A percentile compares a stretch with the other conserved stretches of the same genome.
Conservation (phyloP, 164 flowering plant species). For the Magnolia sinica region DNA sequence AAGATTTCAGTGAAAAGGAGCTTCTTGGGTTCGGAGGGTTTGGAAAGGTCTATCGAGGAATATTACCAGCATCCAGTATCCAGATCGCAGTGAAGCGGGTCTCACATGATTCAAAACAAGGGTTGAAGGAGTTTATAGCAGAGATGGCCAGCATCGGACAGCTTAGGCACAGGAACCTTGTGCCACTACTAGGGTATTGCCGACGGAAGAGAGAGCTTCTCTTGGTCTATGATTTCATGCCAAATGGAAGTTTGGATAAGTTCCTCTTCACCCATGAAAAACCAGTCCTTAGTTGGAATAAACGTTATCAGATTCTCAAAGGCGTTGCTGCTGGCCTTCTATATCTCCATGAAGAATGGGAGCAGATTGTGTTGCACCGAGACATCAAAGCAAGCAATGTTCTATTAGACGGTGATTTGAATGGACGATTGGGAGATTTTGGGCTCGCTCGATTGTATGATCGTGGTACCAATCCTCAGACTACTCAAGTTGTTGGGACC, state of each 20-base stretch:
- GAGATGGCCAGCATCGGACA: slow-evolving; percentile 9
- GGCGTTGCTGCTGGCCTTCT: slow-evolving; percentile 16
- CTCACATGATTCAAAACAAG: slow-evolving; percentile 22
- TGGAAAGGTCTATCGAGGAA: slow-evolving; percentile 18
- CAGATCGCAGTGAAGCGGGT: slow-evolving; percentile 19
- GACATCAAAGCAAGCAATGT: not conserved
- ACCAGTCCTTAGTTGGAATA: slow-evolving; percentile 4
- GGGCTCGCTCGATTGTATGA: slow-evolving; percentile 16
- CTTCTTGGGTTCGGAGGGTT: slow-evolving; percentile 17
- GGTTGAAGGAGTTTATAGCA: slow-evolving; percentile 12
- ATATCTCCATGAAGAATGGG: slow-evolving; percentile 18
- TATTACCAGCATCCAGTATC: slow-evolving; percentile 1
- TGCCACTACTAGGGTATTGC: not conserved
- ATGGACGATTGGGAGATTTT: slow-evolving; percentile 18
- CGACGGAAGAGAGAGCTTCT: not conserved
- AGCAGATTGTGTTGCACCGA: slow-evolving; percentile 3
- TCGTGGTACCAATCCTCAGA: slow-evolving; percentile 13
- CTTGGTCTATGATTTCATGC: not conserved
- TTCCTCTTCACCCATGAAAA: not conserved
- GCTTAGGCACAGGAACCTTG: not conserved
- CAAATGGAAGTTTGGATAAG: not conserved
- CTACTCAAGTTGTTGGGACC: slow-evolving; percentile 2
- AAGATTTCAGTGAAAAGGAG: slow-evolving; percentile 13
- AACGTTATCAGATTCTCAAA: slow-evolving; percentile 11
- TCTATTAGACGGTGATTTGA: not conserved